Evolutionary conservation across 192 early-diverging fungal genomes (phyloP), one percentile per base, ranked within the genome.

Genomic region (Backusella tuberculispora): DNA sequence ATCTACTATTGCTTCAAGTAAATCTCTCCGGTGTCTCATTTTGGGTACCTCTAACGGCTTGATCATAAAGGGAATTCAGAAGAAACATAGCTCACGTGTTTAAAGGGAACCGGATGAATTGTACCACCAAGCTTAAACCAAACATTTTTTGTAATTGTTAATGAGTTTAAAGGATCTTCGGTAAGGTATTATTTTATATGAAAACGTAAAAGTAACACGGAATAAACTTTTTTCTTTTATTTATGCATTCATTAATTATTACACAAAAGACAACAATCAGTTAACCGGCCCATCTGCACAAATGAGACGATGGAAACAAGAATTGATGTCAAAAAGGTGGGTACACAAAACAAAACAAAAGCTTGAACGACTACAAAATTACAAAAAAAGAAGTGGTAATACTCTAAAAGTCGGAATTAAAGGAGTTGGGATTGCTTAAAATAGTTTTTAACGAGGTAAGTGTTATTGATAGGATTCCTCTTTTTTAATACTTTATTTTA

Each of bases 401-500:
- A 19, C 48, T 50, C 14, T 60, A 60, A 26, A 53, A 53, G 12
- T 60, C 53, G 53, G 53, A 26, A 60, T 60, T 60, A 60, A 60
- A 60, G 53, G 53, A 60, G 21, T 60, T 60, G 53, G 53, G 21
- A 24, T 19, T 26, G 8, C 26, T 24, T 60, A 21, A 60, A 24
- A 60, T 60, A 60, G 53, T 24, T 24, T 34, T 26, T 26, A 24
- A 60, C 21, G 9, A 19, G 21, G 9, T 24, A 60, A 26, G 53
- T 9, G 13, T 26, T 60, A 26, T 60, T 60, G 53, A 26, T 24
- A 24, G 53, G 53, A 60, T 60, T 60, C 53, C 53, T 26, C 53
- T 60, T 60, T 56, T 60, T 60, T 60, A 60, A 60, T 60, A 19
- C 53, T 60, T 60, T 60, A 60, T 60, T 56, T 50, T 56, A 56